These are phyloP conservation scores for Beta corolliflora DNA, from an alignment of 179 eudicot species.

Conservation along the genomic window DNA sequence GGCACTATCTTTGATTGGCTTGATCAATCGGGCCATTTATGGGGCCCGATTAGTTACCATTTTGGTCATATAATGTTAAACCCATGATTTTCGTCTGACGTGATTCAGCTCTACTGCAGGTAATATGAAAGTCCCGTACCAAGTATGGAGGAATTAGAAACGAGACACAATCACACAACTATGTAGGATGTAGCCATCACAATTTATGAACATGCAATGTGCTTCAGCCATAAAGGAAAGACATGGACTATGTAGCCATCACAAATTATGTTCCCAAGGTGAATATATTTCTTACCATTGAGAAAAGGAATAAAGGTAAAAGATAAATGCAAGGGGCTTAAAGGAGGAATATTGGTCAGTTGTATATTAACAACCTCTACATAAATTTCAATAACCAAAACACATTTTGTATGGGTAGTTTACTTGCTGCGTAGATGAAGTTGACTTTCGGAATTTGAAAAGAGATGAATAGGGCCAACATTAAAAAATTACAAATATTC, in stretches of 20 bases:
- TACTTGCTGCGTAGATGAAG: too few species aligned
- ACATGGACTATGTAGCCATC: constrained; percentile 12
- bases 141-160: not conserved
- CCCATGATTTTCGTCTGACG: not conserved
- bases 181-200: not conserved
- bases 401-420: too few species aligned
- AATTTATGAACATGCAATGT: not conserved
- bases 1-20: not conserved
- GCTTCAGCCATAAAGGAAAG: constrained; percentile 5
- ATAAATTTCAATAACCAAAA: too few species aligned
- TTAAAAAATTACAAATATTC: too few species aligned
- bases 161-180: not conserved
- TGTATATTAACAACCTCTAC: too few species aligned
- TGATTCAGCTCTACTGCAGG: not conserved
- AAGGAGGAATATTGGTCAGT: too few species aligned
- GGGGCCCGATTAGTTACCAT: too few species aligned
- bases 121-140: not conserved
- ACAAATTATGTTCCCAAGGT: constrained; percentile 10
- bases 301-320: not conserved
- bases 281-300: constrained; percentile 27
- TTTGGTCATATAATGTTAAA: too few species aligned
- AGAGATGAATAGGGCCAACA: too few species aligned
- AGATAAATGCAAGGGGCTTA: not conserved
- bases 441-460: too few species aligned
- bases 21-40: too few species aligned